phyloP scores from a whole-genome alignment of 1,139 yeast species.

The Taiozyma onychis region DNA sequence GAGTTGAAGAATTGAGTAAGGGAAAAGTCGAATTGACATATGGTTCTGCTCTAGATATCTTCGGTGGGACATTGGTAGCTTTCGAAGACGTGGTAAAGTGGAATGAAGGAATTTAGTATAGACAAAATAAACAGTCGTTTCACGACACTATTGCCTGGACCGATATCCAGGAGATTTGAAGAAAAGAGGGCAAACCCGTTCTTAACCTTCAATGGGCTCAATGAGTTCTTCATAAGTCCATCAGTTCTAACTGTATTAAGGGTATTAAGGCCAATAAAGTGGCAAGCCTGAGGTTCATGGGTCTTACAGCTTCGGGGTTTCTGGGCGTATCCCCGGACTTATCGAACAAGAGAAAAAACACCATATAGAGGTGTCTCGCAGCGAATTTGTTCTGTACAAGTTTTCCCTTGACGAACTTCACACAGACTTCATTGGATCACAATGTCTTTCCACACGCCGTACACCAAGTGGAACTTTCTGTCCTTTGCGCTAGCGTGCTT shows the following conservation, averaged over 20 bases:
- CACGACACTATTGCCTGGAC: too few species aligned
- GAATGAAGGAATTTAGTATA: constrained; percentile 36
- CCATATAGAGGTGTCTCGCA: neutral
- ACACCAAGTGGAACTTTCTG: constrained; percentile 21
- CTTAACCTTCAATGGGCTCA: too few species aligned
- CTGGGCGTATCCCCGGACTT: neutral
- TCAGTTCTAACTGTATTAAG: too few species aligned
- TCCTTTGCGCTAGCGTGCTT: constrained; percentile 32
- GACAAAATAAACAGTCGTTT: neutral
- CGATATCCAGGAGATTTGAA: too few species aligned
- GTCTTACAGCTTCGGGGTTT: too few species aligned
- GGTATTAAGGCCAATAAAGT: too few species aligned
- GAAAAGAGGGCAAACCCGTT: too few species aligned
- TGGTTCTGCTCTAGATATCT: constrained; percentile 90
- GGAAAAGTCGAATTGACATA: constrained; percentile 88
- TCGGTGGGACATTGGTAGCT: constrained; percentile 79
- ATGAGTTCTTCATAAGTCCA: too few species aligned
- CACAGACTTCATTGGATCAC: neutral
- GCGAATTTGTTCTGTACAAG: neutral
- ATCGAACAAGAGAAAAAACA: neutral
- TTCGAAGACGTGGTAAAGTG: constrained; percentile 70
- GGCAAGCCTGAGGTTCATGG: too few species aligned
- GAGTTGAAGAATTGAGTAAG: constrained; percentile 59
- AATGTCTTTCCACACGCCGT: constrained; percentile 7
- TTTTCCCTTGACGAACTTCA: neutral